phyloP scores from a whole-genome alignment of 1,139 yeast genomes.

The Blastobotrys illinoisensis region DNA sequence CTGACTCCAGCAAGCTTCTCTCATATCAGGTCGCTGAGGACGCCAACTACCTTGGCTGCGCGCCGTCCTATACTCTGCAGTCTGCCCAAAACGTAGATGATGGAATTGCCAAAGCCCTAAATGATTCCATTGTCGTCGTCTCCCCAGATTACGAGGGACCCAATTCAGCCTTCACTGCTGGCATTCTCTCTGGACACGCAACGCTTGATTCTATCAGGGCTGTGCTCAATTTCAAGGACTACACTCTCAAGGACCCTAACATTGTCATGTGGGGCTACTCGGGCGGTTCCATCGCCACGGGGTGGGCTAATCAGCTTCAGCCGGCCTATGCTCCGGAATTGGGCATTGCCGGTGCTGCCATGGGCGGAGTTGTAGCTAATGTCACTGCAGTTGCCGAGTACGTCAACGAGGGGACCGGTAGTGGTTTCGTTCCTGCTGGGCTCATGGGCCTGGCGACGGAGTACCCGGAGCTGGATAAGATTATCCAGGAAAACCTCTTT shows the following conservation, averaged over 20 bases:
- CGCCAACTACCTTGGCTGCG: constrained; percentile 24
- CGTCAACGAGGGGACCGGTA: constrained; percentile 16
- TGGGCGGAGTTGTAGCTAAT: constrained; percentile 24
- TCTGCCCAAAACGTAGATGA: neutral
- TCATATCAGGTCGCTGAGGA: constrained; percentile 31
- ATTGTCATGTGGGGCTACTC: constrained; percentile 27
- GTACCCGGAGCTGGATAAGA: constrained; percentile 21
- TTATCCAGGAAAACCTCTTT: constrained; percentile 12
- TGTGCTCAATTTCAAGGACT: constrained; percentile 14
- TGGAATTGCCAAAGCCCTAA: constrained; percentile 2
- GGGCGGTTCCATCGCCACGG: constrained; percentile 29
- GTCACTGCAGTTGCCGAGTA: constrained; percentile 12
- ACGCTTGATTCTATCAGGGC: constrained; percentile 27
- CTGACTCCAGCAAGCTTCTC: constrained; percentile 17
- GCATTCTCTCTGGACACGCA: constrained; percentile 23
- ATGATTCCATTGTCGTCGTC: constrained; percentile 17
- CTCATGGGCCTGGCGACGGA: constrained; percentile 27
- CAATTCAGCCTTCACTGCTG: constrained; percentile 22
- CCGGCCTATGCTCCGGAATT: constrained; percentile 28
- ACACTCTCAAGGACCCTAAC: constrained; percentile 14
- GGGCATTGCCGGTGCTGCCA: constrained; percentile 16
- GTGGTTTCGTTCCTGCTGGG: constrained; percentile 27
- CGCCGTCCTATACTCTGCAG: constrained; percentile 28
- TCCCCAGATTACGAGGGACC: constrained; percentile 30
- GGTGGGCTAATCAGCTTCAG: constrained; percentile 30